These are phyloP conservation scores for Acrodontium crateriforme DNA, from an alignment of 2,329 filamentous ascomycete genomes.

Conservation along the genomic window DNA sequence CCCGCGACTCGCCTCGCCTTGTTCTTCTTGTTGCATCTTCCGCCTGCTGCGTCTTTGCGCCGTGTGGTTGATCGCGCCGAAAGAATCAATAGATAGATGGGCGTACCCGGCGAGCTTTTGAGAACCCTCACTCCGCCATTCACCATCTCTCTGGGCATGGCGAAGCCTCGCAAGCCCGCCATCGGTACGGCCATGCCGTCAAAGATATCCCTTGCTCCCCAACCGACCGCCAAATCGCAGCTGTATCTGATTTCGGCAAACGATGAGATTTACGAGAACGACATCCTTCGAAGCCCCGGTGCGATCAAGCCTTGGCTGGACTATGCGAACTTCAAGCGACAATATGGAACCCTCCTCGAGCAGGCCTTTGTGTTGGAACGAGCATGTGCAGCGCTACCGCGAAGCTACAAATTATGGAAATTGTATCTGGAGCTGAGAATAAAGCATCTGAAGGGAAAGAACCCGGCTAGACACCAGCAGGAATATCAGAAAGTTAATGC, in stretches of 20 bases:
- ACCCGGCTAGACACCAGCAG: slow-evolving; percentile 61
- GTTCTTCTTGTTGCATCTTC: neutral
- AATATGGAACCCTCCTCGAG: slow-evolving; percentile 72
- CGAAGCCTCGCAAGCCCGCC: slow-evolving; percentile 5
- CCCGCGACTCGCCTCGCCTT: no score
- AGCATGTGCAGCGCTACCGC: slow-evolving; percentile 74
- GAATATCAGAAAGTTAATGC: slow-evolving; percentile 92
- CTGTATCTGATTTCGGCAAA: slow-evolving; percentile 53
- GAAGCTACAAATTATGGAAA: slow-evolving; percentile 98
- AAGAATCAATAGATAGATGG: no score
- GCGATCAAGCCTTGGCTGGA: slow-evolving; percentile 90
- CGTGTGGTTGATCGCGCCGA: slow-evolving; percentile 1
- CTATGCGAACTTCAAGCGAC: slow-evolving; percentile 81
- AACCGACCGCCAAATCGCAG: slow-evolving; percentile 13
- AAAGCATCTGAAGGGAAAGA: slow-evolving; percentile 53
- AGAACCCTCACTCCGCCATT: slow-evolving; percentile 23
- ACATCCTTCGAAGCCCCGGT: slow-evolving; percentile 71
- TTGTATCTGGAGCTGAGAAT: slow-evolving; percentile 80
- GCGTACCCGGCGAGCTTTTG: slow-evolving; percentile 37
- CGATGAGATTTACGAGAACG: slow-evolving; percentile 92
- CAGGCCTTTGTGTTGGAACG: slow-evolving; percentile 82
- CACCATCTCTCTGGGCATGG: slow-evolving; percentile 13
- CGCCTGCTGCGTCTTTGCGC: neutral
- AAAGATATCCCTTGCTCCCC: slow-evolving; percentile 5
- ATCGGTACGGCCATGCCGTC: slow-evolving; percentile 5